These are phyloP conservation scores for Barnettozyma hawaiiensis DNA, from an alignment of 1,139 yeast genomes.

Conservation along the genomic window DNA sequence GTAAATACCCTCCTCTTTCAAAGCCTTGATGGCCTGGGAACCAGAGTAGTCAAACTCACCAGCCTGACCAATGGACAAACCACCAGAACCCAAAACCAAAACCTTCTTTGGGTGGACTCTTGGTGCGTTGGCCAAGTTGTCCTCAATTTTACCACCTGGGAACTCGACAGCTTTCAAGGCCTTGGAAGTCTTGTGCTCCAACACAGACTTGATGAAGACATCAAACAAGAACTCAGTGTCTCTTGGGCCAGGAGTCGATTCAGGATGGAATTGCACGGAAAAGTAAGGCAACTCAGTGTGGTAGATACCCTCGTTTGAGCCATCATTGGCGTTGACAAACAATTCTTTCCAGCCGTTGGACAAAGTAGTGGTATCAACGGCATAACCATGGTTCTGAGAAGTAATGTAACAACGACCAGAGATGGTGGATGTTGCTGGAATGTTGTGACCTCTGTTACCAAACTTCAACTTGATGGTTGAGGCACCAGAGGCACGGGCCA, in stretches of 20 bases:
- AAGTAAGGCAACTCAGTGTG: conserved; percentile 83
- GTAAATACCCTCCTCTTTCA: conserved; percentile 95
- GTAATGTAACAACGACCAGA: conserved; percentile 98
- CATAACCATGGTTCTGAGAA: conserved; percentile 98
- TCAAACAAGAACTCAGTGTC: conserved; percentile 98
- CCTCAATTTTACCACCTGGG: conserved; percentile 83
- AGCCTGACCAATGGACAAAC: conserved; percentile 97
- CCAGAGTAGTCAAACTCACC: conserved; percentile 99
- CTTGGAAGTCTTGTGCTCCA: conserved; percentile 53
- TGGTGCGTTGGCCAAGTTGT: conserved; percentile 69
- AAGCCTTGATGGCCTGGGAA: conserved; percentile 89
- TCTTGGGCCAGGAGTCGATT: conserved; percentile 98
- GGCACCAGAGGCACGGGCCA: conserved; percentile 96
- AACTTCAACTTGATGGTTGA: conserved; percentile 85
- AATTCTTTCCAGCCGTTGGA: conserved; percentile 85
- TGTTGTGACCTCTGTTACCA: conserved; percentile 99
- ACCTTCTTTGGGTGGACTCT: conserved; percentile 86
- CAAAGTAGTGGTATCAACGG: conserved; percentile 81
- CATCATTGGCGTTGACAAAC: conserved; percentile 94
- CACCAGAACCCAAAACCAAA: conserved; percentile 96
- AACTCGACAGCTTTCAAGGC: conserved; percentile 67
- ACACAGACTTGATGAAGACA: conserved; percentile 79
- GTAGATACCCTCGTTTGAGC: conserved; percentile 97
- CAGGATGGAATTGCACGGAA: conserved; percentile 99
- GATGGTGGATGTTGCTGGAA: conserved; percentile 91